phyloP scores from a whole-genome alignment of 2,329 filamentous ascomycete species.

The Volutella citrinella region DNA sequence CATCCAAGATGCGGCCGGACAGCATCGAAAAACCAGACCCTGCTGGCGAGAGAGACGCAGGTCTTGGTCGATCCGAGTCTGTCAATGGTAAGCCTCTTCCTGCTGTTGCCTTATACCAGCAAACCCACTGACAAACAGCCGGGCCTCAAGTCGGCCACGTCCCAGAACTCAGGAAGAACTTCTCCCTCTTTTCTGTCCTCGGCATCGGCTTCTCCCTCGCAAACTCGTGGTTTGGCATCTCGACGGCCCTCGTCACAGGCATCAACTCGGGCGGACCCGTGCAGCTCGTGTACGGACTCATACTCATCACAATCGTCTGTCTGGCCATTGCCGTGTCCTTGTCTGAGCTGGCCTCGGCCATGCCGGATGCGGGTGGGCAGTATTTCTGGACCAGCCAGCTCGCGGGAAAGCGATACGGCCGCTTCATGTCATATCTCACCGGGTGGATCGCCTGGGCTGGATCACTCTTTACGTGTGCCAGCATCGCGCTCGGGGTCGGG shows the following conservation, averaged over 20 bases:
- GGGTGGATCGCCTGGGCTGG: conserved; percentile 6
- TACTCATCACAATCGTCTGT: conserved; percentile 1
- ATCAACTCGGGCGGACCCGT: conserved; percentile 9
- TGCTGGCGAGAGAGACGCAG: too few relatives aligned
- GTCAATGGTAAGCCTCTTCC: too few relatives aligned
- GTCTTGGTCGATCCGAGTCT: too few relatives aligned
- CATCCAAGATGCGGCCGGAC: too few relatives aligned
- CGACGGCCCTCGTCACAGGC: conserved; percentile 6
- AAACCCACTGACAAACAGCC: too few relatives aligned
- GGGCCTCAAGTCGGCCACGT: conserved; percentile 3
- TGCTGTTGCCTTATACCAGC: too few relatives aligned
- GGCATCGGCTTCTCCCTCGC: conserved; percentile 10
- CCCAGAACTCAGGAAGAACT: conserved; percentile 6
- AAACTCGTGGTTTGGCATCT: conserved; percentile 12
- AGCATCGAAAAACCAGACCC: too few relatives aligned
- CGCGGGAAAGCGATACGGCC: not conserved
- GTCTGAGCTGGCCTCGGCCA: conserved; percentile 4
- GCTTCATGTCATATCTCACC: conserved; percentile 2
- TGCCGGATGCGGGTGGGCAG: conserved; percentile 6
- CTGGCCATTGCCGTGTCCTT: conserved; percentile 2
- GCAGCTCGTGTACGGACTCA: conserved; percentile 5
- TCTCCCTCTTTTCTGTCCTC: conserved; percentile 12
- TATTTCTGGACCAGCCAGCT: conserved; percentile 5
- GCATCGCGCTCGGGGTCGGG: conserved; percentile 3
- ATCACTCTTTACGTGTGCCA: conserved; percentile 4